Conservation (phyloP, 2,329 filamentous ascomycete genomes). For the Huntiella bhutanensis region DNA sequence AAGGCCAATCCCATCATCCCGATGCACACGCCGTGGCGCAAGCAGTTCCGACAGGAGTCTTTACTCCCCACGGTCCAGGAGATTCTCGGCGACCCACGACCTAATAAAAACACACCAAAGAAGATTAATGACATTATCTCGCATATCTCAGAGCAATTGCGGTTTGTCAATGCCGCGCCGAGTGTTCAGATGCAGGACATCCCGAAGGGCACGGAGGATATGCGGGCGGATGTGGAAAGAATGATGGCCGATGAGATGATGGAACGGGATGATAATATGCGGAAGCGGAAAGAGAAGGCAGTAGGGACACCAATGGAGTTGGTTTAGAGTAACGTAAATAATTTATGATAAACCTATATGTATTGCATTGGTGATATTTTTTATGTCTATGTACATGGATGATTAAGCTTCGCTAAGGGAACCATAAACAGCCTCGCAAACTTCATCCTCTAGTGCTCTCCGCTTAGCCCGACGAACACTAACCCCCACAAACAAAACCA, state of each 20-base stretch:
- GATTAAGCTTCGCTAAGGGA: not conserved
- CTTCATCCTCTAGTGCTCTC: conserved; percentile 14
- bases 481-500: conserved; percentile 47
- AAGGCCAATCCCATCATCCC: conserved; percentile 45
- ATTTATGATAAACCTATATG: not conserved
- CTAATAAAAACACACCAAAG: conserved; percentile 64
- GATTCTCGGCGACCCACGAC: conserved; percentile 44
- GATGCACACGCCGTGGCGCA: conserved; percentile 62
- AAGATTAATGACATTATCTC: conserved; percentile 58
- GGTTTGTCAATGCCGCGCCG: conserved; percentile 68
- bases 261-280: conserved; percentile 34
- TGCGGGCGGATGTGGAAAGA: conserved; percentile 51
- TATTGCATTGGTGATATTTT: not conserved
- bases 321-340: no score
- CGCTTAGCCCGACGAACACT: conserved; percentile 21
- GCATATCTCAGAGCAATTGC: conserved; percentile 66
- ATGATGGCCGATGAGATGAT: conserved; percentile 45
- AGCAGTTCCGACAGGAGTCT: conserved; percentile 73
- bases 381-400: not conserved
- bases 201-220: conserved; percentile 52
- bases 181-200: conserved; percentile 73
- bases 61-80: conserved; percentile 75
- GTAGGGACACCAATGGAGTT: conserved; percentile 38
- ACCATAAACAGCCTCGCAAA: conserved; percentile 8
- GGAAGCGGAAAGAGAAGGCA: conserved; percentile 36